Conservation (phyloP, 441 rosid species). For the Euphorbia celastroides region DNA sequence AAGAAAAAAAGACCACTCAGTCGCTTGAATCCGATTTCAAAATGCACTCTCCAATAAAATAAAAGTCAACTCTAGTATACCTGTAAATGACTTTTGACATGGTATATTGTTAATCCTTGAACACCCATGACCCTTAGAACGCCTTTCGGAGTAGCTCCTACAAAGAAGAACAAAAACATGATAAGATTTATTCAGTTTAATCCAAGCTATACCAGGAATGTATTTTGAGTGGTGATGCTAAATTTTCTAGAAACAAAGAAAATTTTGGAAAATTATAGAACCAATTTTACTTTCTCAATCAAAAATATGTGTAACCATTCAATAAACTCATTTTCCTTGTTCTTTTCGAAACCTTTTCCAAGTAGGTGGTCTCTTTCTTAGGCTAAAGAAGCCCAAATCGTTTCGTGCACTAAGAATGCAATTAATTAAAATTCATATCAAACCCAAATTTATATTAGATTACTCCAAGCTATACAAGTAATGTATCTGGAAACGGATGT, state of each 20-base stretch:
- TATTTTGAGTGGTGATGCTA: no score
- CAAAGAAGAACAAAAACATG: slow-evolving; percentile 15
- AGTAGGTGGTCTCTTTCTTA: background rate
- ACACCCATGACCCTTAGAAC: slow-evolving; percentile 98
- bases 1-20: slow-evolving; percentile 6
- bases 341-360: background rate
- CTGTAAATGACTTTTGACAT: slow-evolving; percentile 98
- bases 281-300: background rate
- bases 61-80: slow-evolving; percentile 27
- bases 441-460: background rate
- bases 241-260: no score
- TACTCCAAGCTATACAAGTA: background rate
- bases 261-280: no score
- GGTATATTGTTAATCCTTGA: slow-evolving; percentile 92
- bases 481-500: background rate
- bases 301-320: background rate
- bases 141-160: slow-evolving; percentile 99
- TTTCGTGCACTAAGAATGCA: background rate
- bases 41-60: background rate
- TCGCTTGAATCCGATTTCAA: background rate
- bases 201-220: background rate
- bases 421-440: background rate
- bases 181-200: background rate
- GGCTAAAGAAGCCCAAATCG: background rate
- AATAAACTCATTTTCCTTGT: background rate